Conservation (phyloP, 129 eudicot genomes). For the Pseudognaphalium luteoalbum region DNA sequence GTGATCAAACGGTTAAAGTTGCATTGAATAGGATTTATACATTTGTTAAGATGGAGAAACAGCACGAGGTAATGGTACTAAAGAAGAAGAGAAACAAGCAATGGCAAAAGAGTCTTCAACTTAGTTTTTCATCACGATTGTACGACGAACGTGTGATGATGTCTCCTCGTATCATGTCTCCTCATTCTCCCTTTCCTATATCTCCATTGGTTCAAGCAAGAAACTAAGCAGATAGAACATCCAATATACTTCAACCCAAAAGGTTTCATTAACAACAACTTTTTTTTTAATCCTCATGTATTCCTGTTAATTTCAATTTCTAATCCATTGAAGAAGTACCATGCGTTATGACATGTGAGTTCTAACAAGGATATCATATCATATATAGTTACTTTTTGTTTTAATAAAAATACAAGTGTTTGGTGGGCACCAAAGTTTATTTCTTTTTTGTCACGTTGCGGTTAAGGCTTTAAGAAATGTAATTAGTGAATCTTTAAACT, state of each 20-base stretch:
- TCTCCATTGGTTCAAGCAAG: conserved; percentile 62
- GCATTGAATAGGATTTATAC: conserved; percentile 51
- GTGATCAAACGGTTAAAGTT: conserved; percentile 50
- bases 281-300: no score
- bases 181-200: conserved; percentile 64
- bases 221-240: background rate
- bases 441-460: background rate
- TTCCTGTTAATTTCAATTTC: background rate
- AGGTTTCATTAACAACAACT: background rate
- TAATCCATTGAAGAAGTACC: no score
- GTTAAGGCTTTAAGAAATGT: no score
- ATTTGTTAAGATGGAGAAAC: conserved; percentile 22
- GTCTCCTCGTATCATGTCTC: conserved; percentile 52
- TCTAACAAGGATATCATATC: no score
- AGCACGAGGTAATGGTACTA: background rate
- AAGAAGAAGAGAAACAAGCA: conserved; percentile 28
- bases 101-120: conserved; percentile 35
- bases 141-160: conserved; percentile 34
- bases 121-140: conserved; percentile 45
- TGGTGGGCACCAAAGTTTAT: background rate
- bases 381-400: background rate
- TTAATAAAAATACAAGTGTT: background rate
- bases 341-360: no score
- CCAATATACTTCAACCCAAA: no score
- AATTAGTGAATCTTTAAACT: no score